Base-by-base conservation (phyloP, 2,329 filamentous ascomycete genomes). In the Fusarium dimerum region DNA sequence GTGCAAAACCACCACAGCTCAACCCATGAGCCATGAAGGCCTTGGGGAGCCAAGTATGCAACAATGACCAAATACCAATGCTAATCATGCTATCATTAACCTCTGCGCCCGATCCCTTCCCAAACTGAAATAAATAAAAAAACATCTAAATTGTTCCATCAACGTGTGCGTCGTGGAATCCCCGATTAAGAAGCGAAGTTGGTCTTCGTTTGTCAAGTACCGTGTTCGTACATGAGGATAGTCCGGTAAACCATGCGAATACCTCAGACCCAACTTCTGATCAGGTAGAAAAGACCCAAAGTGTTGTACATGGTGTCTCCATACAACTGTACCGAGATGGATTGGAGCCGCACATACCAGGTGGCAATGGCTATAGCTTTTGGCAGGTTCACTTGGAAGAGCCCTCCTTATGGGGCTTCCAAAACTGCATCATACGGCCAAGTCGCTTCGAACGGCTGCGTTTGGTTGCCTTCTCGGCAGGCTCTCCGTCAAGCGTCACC, bases 361-460 rank as follows among this genome's bases (percentile, higher is more conserved):
- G 38, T 51, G 43, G 26, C 47, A 45, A 52, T 42, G 41, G 52
- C 55, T 40, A 39, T 45, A 32, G 46, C 38, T 43, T 47, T n/a
- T 16, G 34, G 47, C 26, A 43, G 48, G 32, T 50, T 50, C 61
- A 69, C n/a, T 62, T 59, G 36, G 70, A 48, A 34, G 66, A 54
- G 3, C 54, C 60, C 38, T 73, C 68, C 55, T 80, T 79, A 64
- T 80, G 84, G 10, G 78, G 76, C 71, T 88, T 90, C 88, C 88
- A 92, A 69, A 92, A 92, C 62, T 87, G 85, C 79, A 91, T 85
- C 75, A 92, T 79, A 47, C 87, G 86, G 67, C 89, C 88, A 38
- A 92, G 73, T 30, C 88, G 81, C 68, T 85, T 89, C 38, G 83
- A 77, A 68, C 85, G 88, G 76, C 86, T 89, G 20, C 63, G 65